Conservation (phyloP, 176 grass and related monocot genomes). For the Oryza nivara region DNA sequence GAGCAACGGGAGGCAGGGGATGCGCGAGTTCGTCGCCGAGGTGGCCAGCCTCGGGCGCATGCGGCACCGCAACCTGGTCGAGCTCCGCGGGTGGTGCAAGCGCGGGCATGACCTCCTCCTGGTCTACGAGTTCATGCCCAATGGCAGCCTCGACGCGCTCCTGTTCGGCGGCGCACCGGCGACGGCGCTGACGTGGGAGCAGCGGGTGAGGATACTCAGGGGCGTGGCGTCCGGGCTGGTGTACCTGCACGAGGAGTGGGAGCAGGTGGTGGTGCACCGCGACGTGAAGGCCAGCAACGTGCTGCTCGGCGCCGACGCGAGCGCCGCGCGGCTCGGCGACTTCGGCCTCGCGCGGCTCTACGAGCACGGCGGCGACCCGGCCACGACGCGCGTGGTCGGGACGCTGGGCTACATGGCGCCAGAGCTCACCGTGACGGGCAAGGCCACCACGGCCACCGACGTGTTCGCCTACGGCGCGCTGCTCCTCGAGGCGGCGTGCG, state of each 20-base stretch:
- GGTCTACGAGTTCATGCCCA: slow-evolving; percentile 62
- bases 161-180: neutral
- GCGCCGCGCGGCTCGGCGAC: slow-evolving; percentile 46
- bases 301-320: slow-evolving; percentile 26
- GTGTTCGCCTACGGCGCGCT: slow-evolving; percentile 53
- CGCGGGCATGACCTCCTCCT: slow-evolving; percentile 39
- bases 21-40: slow-evolving; percentile 61
- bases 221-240: slow-evolving; percentile 40
- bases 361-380: slow-evolving; percentile 38
- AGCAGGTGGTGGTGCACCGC: slow-evolving; percentile 44
- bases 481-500: slow-evolving; percentile 48
- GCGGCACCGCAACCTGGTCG: slow-evolving; percentile 50
- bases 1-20: slow-evolving; percentile 40
- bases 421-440: slow-evolving; percentile 54
- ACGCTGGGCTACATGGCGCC: slow-evolving; percentile 67
- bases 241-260: slow-evolving; percentile 55
- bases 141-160: slow-evolving; percentile 60
- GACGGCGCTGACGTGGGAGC: slow-evolving; percentile 16
- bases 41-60: slow-evolving; percentile 42
- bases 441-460: slow-evolving; percentile 51
- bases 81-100: slow-evolving; percentile 61
- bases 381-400: slow-evolving; percentile 39
- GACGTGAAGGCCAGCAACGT: slow-evolving; percentile 52
- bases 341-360: slow-evolving; percentile 64
- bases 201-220: slow-evolving; percentile 41